Evolutionary conservation across 495 filamentous ascomycete genomes (phyloP).

Genomic region (Haplographium delicatum): DNA sequence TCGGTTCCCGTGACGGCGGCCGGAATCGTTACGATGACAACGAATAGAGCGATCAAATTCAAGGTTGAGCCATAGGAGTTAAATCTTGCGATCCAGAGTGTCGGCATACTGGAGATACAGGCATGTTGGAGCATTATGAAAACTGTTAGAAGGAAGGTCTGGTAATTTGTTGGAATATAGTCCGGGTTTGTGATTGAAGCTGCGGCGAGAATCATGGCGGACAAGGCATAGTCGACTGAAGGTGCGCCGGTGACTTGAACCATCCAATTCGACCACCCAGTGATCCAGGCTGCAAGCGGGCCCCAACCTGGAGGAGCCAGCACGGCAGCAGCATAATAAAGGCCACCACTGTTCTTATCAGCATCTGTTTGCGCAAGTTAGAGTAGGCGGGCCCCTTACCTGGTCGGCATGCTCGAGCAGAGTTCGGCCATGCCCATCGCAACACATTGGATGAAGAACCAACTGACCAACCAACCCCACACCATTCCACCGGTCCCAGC

Average conservation of each 20-base stretch:
- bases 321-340: slow-evolving; percentile 75
- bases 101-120: slow-evolving; percentile 69
- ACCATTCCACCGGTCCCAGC: slow-evolving; percentile 78
- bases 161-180: slow-evolving; percentile 61
- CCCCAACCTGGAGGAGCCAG: slow-evolving; percentile 73
- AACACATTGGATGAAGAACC: slow-evolving; percentile 70
- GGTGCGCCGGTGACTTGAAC: slow-evolving; percentile 67
- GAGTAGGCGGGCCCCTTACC: slow-evolving; percentile 29
- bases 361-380: background rate
- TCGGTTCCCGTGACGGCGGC: slow-evolving; percentile 41
- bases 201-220: slow-evolving; percentile 70
- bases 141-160: slow-evolving; percentile 64
- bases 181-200: slow-evolving; percentile 61
- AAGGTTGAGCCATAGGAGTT: slow-evolving; percentile 71
- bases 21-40: slow-evolving; percentile 67
- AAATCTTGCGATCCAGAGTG: slow-evolving; percentile 67
- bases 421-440: slow-evolving; percentile 64
- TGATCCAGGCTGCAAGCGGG: slow-evolving; percentile 69
- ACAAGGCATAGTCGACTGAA: slow-evolving; percentile 44
- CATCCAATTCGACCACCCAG: slow-evolving; percentile 74
- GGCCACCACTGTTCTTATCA: slow-evolving; percentile 50
- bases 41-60: slow-evolving; percentile 64
- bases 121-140: slow-evolving; percentile 68
- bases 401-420: slow-evolving; percentile 63
- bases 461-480: slow-evolving; percentile 76